Percentiles rank a stretch among this genome's conserved stretches.
phyloP scores from a whole-genome alignment of 495 filamentous ascomycete genomes.

The Talaromyces liani region DNA sequence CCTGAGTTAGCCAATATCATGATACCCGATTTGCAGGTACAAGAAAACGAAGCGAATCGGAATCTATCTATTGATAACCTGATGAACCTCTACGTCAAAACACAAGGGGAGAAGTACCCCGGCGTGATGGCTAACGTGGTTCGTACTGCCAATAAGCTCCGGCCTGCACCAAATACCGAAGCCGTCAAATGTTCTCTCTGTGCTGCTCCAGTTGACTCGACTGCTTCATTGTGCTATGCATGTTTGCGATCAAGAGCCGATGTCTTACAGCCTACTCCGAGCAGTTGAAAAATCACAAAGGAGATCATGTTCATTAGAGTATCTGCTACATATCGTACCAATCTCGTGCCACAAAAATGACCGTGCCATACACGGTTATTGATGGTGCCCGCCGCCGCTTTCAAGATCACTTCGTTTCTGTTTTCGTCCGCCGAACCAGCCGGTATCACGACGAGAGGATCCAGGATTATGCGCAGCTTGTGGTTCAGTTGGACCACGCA shows the following conservation, averaged over 20 bases:
- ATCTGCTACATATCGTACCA: background rate
- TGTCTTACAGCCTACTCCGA: background rate
- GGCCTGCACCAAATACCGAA: slow-evolving; percentile 14
- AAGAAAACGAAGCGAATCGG: slow-evolving; percentile 44
- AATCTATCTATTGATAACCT: slow-evolving; percentile 84
- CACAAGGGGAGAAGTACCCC: slow-evolving; percentile 81
- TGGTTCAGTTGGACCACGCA: slow-evolving; percentile 15
- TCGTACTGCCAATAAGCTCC: slow-evolving; percentile 72
- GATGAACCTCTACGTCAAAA: slow-evolving; percentile 80
- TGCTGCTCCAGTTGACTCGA: slow-evolving; percentile 33
- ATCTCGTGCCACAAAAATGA: background rate
- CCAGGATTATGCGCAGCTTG: slow-evolving; percentile 18
- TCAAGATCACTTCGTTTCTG: slow-evolving; percentile 12
- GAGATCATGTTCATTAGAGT: background rate
- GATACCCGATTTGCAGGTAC: slow-evolving; percentile 26
- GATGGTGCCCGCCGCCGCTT: background rate
- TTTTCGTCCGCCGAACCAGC: slow-evolving; percentile 29
- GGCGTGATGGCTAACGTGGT: slow-evolving; percentile 93
- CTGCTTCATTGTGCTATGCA: slow-evolving; percentile 47
- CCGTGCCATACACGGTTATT: background rate
- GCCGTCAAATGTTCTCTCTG: slow-evolving; percentile 15
- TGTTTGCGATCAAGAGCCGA: slow-evolving; percentile 45
- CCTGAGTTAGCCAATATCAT: slow-evolving; percentile 48
- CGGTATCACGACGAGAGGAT: slow-evolving; percentile 16
- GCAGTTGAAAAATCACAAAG: background rate